Evolutionary conservation across 1,284 basidiomycete genomes (phyloP).

Genomic region (Sparassis latifolia): DNA sequence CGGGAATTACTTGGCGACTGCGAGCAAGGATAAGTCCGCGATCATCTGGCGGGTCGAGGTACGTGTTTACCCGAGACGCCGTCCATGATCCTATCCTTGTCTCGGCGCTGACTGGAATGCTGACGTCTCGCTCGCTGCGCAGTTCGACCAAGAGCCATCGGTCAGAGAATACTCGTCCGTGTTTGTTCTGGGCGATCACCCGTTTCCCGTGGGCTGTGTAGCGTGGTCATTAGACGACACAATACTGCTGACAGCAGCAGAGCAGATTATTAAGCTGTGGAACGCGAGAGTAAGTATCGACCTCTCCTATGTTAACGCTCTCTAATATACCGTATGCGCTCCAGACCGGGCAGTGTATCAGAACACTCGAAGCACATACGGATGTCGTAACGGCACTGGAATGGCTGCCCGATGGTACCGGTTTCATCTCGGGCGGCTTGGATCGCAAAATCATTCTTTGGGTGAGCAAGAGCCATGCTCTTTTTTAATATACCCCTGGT

Average conservation of each 20-base stretch:
- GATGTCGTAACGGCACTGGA: slow-evolving; percentile 84
- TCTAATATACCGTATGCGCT: not conserved
- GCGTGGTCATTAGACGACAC: slow-evolving; percentile 89
- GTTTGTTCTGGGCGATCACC: slow-evolving; percentile 66
- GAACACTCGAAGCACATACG: slow-evolving; percentile 63
- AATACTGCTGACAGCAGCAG: slow-evolving; percentile 75
- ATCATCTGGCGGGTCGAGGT: slow-evolving; percentile 88
- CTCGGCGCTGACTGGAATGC: not conserved
- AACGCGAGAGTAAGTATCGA: slow-evolving; percentile 61
- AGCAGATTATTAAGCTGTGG: slow-evolving; percentile 82
- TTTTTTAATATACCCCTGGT: not conserved
- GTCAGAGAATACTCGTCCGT: slow-evolving; percentile 56
- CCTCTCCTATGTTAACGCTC: not conserved
- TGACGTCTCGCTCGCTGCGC: not conserved
- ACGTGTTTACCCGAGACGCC: slow-evolving; percentile 24
- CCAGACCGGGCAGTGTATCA: slow-evolving; percentile 65
- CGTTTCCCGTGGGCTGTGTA: slow-evolving; percentile 70
- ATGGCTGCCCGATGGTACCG: slow-evolving; percentile 85
- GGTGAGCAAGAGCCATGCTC: slow-evolving; percentile 42
- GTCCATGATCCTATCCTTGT: not conserved
- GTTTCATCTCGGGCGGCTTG: slow-evolving; percentile 87
- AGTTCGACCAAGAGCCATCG: slow-evolving; percentile 45
- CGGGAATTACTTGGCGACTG: slow-evolving; percentile 81
- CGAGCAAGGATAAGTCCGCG: slow-evolving; percentile 80
- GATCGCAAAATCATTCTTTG: slow-evolving; percentile 87